These are phyloP conservation scores for Parasarocladium wereldwijsianum DNA, from an alignment of 2,329 filamentous ascomycete genomes.

Conservation along the genomic window DNA sequence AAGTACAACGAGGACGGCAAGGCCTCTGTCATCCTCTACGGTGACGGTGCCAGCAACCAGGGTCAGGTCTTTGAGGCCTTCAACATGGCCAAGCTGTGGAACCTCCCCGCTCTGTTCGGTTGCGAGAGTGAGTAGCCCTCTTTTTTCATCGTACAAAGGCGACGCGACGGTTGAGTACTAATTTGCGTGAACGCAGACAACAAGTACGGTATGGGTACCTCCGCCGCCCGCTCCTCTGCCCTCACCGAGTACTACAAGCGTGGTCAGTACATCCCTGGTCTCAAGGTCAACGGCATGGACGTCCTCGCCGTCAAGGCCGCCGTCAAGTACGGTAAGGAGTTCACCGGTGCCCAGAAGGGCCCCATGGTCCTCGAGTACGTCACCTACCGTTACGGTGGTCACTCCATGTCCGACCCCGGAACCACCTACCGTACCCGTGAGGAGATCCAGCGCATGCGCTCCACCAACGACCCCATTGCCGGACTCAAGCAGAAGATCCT, in stretches of 20 bases:
- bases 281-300: conserved; percentile 99
- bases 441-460: conserved; percentile 99
- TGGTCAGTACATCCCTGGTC: conserved; percentile 96
- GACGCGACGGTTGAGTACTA: conserved; percentile 6
- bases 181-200: conserved; percentile 73
- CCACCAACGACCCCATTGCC: conserved; percentile 94
- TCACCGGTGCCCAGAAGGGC: conserved; percentile 68
- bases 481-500: conserved; percentile 96
- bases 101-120: conserved; percentile 85
- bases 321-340: conserved; percentile 86
- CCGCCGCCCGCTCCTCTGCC: conserved; percentile 83
- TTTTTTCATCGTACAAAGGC: neutral
- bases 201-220: conserved; percentile 99
- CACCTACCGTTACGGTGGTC: conserved; percentile 96
- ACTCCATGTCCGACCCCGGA: conserved; percentile 99
- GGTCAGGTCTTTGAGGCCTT: conserved; percentile 99
- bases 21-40: conserved; percentile 80
- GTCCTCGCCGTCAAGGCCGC: conserved; percentile 95
- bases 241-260: conserved; percentile 99
- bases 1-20: conserved; percentile 83
- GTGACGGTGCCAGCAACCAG: conserved; percentile 97
- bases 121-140: conserved; percentile 74
- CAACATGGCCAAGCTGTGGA: conserved; percentile 99
- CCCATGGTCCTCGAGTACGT: conserved; percentile 97
- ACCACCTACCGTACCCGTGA: conserved; percentile 98